These are phyloP conservation scores for Anisogramma anomala DNA, from an alignment of 2,329 filamentous ascomycete species.

Conservation along the genomic window DNA sequence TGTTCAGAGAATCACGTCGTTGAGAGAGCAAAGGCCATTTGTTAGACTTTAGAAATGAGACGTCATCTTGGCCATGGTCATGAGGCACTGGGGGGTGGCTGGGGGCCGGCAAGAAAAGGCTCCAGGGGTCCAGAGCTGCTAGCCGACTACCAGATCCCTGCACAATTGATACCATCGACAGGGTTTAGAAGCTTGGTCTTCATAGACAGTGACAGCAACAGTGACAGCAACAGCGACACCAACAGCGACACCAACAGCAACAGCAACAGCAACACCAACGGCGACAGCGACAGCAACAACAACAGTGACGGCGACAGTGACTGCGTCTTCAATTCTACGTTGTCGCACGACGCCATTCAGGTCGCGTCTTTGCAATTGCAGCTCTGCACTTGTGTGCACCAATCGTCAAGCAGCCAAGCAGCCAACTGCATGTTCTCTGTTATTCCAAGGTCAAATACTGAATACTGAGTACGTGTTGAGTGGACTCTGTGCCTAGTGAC, in stretches of 20 bases:
- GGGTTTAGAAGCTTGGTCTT: not conserved
- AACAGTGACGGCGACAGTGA: too few species aligned
- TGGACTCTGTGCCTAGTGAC: not conserved
- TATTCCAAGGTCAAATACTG: slow-evolving; percentile 1
- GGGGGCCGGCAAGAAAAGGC: not conserved
- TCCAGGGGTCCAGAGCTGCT: not conserved
- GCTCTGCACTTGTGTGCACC: not conserved
- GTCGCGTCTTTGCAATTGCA: not conserved
- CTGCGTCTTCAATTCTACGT: too few species aligned
- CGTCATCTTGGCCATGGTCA: not conserved
- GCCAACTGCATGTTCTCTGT: not conserved
- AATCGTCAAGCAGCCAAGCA: slow-evolving; percentile 1
- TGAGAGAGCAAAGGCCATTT: not conserved
- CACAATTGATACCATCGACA: too few species aligned
- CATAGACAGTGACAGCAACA: too few species aligned
- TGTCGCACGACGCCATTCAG: not conserved
- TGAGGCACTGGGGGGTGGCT: not conserved
- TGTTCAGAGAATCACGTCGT: too few species aligned
- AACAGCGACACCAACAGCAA: too few species aligned
- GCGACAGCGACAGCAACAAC: too few species aligned
- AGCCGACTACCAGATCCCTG: not conserved
- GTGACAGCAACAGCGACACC: too few species aligned
- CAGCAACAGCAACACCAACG: too few species aligned
- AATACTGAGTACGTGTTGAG: slow-evolving; percentile 11
- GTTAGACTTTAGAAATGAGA: too few species aligned